Evolutionary conservation across 2,329 filamentous ascomycete species (phyloP), one percentile per base, ranked within the genome.

Genomic region (Gyromitra esculenta): DNA sequence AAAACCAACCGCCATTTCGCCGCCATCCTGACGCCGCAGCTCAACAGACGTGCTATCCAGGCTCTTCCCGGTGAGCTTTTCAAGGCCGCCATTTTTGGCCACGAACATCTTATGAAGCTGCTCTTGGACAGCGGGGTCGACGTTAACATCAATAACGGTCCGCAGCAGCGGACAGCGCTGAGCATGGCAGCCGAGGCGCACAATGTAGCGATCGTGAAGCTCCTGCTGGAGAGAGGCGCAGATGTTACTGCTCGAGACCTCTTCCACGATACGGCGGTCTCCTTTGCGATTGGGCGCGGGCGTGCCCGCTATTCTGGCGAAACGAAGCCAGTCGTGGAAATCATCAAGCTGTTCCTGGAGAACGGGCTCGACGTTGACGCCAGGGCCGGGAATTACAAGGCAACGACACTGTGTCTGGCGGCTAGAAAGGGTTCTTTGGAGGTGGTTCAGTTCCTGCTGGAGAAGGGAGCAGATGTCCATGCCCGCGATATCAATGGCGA

Each of bases 121-220:
- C 57, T 60, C n/a, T 41, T 57, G 25, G 54, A 37, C 37, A 57
- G n/a, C 54, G 54, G 13, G 31, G 54, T 31, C 31, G 31, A 18
- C 31, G 54, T 57, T n/a, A 4, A 57, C 5, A 25, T 13, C 1
- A 35, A 57, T 13, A 5, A 13, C 37, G 2, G 9, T 11, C 7
- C 2, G 31, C 25, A 15, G 15, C 3, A 31, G 25, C 37, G 13
- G 37, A 57, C 54, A 18, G 54, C 54, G 37, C 15, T 57, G 31
- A n/a, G 11, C 8, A 11, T 18, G 11, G 54, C 54, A n/a, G 7
- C 31, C n/a, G 0, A 5, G 11, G 4, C 4, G 21, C 54, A 35
- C 13, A 13, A 35, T 7, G 11, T 57, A 57, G 25, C 11, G 11
- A 15, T n/a, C 11, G 54, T 37, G 15, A 18, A 57, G 5, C 25